phyloP scores from a whole-genome alignment of 129 eudicot species.

The Helichrysum umbraculigerum region DNA sequence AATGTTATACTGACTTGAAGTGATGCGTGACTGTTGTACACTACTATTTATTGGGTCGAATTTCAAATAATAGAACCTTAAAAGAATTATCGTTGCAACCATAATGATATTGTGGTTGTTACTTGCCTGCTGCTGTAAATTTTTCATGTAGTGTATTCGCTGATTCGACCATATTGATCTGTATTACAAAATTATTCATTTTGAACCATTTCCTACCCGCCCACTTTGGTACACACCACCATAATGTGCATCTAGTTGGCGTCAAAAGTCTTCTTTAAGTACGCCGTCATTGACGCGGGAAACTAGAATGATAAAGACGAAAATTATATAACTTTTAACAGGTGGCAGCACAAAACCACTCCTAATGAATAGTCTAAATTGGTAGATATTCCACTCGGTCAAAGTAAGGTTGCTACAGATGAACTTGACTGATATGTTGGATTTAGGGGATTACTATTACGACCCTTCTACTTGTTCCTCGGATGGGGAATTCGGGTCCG shows the following conservation, averaged over 20 bases:
- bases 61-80: background rate
- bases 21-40: conserved; percentile 8
- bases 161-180: background rate
- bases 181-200: background rate
- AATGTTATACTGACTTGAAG: conserved; percentile 4
- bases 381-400: conserved; percentile 39
- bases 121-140: conserved; percentile 1
- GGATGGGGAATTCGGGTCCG: conserved; percentile 58
- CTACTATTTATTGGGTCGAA: background rate
- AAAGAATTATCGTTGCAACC: conserved; percentile 1
- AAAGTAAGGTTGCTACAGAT: conserved; percentile 56
- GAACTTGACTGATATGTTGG: conserved; percentile 55
- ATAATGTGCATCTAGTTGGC: background rate
- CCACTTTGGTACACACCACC: background rate
- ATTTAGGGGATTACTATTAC: conserved; percentile 45
- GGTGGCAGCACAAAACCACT: background rate
- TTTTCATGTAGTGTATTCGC: background rate
- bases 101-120: conserved; percentile 7
- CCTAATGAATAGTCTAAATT: no score
- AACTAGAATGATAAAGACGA: background rate
- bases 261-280: background rate
- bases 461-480: conserved; percentile 42
- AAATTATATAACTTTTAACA: background rate
- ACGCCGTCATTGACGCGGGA: background rate
- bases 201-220: background rate